phyloP scores from a whole-genome alignment of 2,329 filamentous ascomycete genomes.

The Sporothrix mexicana region DNA sequence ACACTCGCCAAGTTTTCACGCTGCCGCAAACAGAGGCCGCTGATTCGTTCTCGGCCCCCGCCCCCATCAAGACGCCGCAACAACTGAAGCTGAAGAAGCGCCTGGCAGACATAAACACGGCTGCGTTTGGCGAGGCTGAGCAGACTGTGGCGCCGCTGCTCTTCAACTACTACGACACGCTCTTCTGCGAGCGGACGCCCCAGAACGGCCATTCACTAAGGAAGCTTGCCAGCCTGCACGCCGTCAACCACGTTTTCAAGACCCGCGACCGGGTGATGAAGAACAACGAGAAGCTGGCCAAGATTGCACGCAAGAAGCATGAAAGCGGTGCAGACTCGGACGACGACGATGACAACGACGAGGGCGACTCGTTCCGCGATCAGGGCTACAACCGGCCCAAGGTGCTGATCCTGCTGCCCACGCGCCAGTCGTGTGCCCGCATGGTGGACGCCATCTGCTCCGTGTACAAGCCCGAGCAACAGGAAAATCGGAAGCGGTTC shows the following conservation, averaged over 20 bases:
- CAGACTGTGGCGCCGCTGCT: constrained; percentile 71
- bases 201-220: constrained; percentile 72
- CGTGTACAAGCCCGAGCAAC: constrained; percentile 82
- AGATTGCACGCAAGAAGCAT: constrained; percentile 50
- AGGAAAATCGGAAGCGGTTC: constrained; percentile 94
- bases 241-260: constrained; percentile 91
- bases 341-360: constrained; percentile 62
- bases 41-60: constrained; percentile 44
- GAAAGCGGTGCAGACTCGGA: constrained; percentile 61
- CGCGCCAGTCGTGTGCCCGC: constrained; percentile 81
- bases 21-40: constrained; percentile 52
- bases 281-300: constrained; percentile 80
- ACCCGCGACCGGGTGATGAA: constrained; percentile 91
- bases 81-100: constrained; percentile 73
- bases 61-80: constrained; percentile 49
- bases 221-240: constrained; percentile 78
- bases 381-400: constrained; percentile 97
- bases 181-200: constrained; percentile 75
- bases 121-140: constrained; percentile 66
- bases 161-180: constrained; percentile 81
- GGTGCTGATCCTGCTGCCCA: constrained; percentile 87
- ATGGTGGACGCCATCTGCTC: constrained; percentile 78
- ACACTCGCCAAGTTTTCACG: constrained; percentile 56
- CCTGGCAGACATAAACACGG: constrained; percentile 60
- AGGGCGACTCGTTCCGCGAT: constrained; percentile 78